A percentile compares a stretch with the other conserved stretches of the same genome.
These are phyloP conservation scores for Solanum okadae DNA, from an alignment of 257 asterid genomes.

Conservation along the genomic window DNA sequence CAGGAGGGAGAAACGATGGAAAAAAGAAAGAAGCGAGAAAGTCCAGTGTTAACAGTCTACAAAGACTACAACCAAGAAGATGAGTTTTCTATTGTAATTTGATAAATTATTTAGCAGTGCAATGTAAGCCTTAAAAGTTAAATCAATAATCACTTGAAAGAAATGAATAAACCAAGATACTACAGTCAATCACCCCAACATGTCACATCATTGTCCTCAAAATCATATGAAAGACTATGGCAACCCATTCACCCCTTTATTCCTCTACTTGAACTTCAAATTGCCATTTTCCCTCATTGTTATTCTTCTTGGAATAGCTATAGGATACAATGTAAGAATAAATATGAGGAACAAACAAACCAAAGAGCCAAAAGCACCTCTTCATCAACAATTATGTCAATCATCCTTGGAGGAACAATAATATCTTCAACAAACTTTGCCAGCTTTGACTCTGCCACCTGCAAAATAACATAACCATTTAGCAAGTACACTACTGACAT, in stretches of 20 bases:
- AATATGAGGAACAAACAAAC: neutral
- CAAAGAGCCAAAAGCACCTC: slow-evolving; percentile 52
- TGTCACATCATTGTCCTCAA: neutral
- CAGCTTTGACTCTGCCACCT: slow-evolving; percentile 93
- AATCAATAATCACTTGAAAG: neutral
- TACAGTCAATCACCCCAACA: neutral
- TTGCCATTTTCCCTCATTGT: neutral
- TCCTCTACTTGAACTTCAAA: neutral
- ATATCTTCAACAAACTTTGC: slow-evolving; percentile 96
- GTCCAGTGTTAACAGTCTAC: neutral
- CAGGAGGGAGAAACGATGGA: neutral
- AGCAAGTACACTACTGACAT: neutral
- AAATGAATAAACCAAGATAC: neutral
- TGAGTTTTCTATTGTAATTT: neutral
- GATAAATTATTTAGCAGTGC: neutral
- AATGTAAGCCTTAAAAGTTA: neutral
- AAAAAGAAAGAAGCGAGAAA: neutral
- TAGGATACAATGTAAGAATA: neutral
- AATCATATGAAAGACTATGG: neutral
- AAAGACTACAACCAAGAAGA: neutral
- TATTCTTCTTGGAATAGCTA: neutral
- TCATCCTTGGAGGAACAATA: slow-evolving; percentile 94
- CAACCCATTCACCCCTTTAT: neutral
- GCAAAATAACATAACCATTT: slow-evolving; percentile 17
- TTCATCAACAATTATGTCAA: slow-evolving; percentile 87